Conservation (phyloP, 352 stramenopile genomes). For the Phytopythium mirpurense region DNA sequence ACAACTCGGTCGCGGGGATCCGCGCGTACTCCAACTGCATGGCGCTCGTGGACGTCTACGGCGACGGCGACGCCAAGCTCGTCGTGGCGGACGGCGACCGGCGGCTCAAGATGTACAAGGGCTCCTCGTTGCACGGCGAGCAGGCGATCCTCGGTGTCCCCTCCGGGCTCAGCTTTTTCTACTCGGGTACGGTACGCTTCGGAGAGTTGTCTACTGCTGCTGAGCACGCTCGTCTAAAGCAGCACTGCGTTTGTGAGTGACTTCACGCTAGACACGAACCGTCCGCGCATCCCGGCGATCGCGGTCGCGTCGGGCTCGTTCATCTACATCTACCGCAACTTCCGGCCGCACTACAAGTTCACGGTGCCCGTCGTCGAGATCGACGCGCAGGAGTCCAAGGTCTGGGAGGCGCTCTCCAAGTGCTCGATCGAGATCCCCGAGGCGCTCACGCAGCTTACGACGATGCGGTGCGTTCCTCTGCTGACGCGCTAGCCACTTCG, state of each 20-base stretch:
- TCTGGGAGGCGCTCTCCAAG: constrained; percentile 67
- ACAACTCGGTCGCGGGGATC: constrained; percentile 89
- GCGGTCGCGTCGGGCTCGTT: constrained; percentile 81
- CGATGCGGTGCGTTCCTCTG: constrained; percentile 31
- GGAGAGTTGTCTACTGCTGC: not conserved
- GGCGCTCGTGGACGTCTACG: constrained; percentile 76
- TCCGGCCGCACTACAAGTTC: constrained; percentile 90
- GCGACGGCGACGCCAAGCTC: constrained; percentile 79
- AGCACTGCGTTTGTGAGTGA: too few species aligned
- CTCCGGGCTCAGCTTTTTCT: constrained; percentile 71
- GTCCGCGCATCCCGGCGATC: constrained; percentile 73
- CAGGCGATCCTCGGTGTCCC: constrained; percentile 76
- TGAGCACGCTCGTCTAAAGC: too few species aligned
- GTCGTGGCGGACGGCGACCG: constrained; percentile 76
- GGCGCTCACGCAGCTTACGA: constrained; percentile 55
- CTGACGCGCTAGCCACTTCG: too few species aligned
- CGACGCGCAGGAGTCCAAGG: constrained; percentile 55
- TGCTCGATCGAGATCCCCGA: constrained; percentile 67
- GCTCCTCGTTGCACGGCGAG: constrained; percentile 74
- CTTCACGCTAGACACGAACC: constrained; percentile 55
- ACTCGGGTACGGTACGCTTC: constrained; percentile 38
- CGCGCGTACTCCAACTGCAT: constrained; percentile 76
- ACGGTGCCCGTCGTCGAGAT: constrained; percentile 77
- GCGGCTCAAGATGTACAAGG: constrained; percentile 88
- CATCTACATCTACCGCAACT: constrained; percentile 91